phyloP scores from a whole-genome alignment of 352 stramenopile species.

The Pythium utonaiense region DNA sequence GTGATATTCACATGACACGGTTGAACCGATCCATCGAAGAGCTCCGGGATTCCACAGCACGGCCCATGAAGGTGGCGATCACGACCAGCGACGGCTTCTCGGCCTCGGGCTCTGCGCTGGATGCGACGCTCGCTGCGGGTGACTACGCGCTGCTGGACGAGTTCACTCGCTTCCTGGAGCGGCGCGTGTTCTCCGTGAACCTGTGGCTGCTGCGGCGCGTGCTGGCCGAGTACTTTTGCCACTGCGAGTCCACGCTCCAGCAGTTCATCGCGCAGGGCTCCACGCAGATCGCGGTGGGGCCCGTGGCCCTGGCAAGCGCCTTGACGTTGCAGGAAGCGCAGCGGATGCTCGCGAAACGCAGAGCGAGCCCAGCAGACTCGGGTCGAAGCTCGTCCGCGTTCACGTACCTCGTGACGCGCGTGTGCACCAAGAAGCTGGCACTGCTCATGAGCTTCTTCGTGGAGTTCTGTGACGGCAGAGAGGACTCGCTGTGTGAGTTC shows the following conservation, averaged over 20 bases:
- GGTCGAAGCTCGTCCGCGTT: conserved; percentile 5
- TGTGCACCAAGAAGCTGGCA: conserved; percentile 1
- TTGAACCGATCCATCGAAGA: background rate
- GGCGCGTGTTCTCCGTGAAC: conserved; percentile 41
- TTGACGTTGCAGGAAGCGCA: no score
- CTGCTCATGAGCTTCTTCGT: conserved; percentile 28
- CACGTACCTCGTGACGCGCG: conserved; percentile 13
- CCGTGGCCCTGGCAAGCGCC: no score
- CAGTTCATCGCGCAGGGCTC: conserved; percentile 30
- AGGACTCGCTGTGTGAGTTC: conserved; percentile 40
- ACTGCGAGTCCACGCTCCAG: conserved; percentile 40
- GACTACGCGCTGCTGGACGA: conserved; percentile 39
- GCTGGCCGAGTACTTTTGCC: conserved; percentile 46
- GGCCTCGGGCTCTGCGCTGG: background rate
- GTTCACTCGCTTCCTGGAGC: conserved; percentile 53
- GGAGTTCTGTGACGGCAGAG: conserved; percentile 46
- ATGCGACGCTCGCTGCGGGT: background rate
- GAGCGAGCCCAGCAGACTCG: background rate
- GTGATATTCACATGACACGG: background rate
- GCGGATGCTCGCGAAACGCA: background rate
- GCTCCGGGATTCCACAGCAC: background rate
- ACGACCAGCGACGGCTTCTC: conserved; percentile 18
- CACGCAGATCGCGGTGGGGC: conserved; percentile 11
- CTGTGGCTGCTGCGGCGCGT: conserved; percentile 51
- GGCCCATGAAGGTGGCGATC: conserved; percentile 8